Percentiles rank a stretch among this genome's conserved stretches.
phyloP scores from a whole-genome alignment of 495 filamentous ascomycete genomes.

The Trichoderma orchidacearum region DNA sequence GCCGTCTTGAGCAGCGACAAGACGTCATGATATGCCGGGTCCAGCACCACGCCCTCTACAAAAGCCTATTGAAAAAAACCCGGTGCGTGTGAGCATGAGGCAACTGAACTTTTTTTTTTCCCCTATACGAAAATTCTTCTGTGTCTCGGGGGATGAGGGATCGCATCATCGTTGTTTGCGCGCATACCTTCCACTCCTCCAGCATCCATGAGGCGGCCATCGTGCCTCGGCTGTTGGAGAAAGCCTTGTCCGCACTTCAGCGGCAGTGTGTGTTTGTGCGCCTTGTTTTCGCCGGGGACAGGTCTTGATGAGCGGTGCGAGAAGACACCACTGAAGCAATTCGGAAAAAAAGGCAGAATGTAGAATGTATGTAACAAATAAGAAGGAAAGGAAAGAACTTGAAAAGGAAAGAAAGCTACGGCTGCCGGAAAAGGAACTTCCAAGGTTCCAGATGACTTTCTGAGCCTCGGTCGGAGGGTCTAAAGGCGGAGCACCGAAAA shows the following conservation, averaged over 20 bases:
- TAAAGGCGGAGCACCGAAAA: too few species aligned
- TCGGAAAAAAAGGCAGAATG: background rate
- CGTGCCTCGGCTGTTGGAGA: background rate
- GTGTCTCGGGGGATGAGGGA: background rate
- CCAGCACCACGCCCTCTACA: conserved; percentile 58
- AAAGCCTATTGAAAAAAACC: conserved; percentile 14
- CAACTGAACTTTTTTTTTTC: background rate
- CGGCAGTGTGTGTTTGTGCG: background rate
- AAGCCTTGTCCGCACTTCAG: too few species aligned
- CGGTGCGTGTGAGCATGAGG: background rate
- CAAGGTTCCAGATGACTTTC: background rate
- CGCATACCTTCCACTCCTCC: conserved; percentile 1
- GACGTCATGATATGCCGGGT: conserved; percentile 70
- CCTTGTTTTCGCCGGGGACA: background rate
- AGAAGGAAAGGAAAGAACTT: background rate
- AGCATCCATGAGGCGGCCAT: conserved; percentile 1
- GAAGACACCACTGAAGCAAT: background rate
- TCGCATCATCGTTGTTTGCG: background rate
- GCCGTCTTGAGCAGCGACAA: conserved; percentile 77
- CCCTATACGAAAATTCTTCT: background rate
- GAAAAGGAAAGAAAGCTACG: background rate
- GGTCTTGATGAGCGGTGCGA: background rate
- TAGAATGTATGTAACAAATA: too few species aligned
- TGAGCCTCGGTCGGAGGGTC: background rate
- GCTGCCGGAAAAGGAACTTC: background rate